A percentile compares a stretch with the other conserved stretches of the same genome.
These are phyloP conservation scores for Arctium lappa DNA, from an alignment of 129 eudicot genomes.

Conservation along the genomic window DNA sequence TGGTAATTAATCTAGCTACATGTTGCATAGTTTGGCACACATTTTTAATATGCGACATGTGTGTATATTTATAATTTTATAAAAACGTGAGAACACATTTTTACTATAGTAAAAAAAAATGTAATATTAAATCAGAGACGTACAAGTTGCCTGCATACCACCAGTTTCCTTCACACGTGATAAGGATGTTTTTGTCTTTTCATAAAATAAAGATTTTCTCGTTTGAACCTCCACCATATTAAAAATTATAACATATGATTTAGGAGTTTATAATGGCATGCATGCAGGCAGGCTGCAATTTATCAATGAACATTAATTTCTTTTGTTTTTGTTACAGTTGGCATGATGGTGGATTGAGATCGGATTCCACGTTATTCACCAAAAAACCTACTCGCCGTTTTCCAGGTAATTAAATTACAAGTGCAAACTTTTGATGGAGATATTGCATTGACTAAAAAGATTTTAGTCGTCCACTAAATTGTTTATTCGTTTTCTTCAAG, in stretches of 20 bases:
- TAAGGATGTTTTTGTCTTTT: background rate
- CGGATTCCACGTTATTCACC: constrained; percentile 23
- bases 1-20: too few species aligned
- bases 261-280: background rate
- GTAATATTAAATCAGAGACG: too few species aligned
- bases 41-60: too few species aligned
- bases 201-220: background rate
- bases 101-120: too few species aligned
- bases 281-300: background rate
- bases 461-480: constrained; percentile 25
- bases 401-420: constrained; percentile 21
- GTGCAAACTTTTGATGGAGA: constrained; percentile 17
- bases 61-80: too few species aligned
- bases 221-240: too few species aligned
- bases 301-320: background rate
- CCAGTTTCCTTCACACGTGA: too few species aligned
- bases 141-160: too few species aligned
- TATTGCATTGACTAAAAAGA: constrained; percentile 19
- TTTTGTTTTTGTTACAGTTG: constrained; percentile 1
- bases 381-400: background rate
- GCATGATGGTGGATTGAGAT: constrained; percentile 19
- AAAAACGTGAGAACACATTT: too few species aligned
- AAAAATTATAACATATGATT: background rate
- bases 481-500: constrained; percentile 17
- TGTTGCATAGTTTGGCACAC: too few species aligned